Evolutionary conservation across 352 stramenopile species (phyloP).

Genomic region (Globisporangium okanoganense): DNA sequence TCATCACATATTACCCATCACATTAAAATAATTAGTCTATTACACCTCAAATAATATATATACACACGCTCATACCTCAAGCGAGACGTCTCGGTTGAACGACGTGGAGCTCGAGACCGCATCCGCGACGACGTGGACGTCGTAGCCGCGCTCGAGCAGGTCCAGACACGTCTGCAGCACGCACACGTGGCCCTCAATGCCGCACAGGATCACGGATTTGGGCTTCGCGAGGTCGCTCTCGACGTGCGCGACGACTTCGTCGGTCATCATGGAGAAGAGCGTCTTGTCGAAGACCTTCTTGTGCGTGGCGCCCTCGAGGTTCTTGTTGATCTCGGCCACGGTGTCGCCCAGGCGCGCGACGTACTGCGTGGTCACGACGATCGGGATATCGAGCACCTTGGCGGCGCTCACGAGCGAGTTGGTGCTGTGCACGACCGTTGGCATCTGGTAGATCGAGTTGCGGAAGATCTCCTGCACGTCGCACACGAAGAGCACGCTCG

Average conservation of each 20-base stretch:
- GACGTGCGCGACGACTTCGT: conserved; percentile 87
- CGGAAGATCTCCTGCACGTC: conserved; percentile 98
- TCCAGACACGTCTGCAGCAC: conserved; percentile 97
- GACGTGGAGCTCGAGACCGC: conserved; percentile 88
- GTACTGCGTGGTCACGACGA: conserved; percentile 97
- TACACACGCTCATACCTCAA: conserved; percentile 51
- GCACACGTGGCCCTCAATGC: conserved; percentile 96
- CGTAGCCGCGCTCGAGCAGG: conserved; percentile 93
- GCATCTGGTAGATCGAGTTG: conserved; percentile 90
- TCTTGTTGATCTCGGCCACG: conserved; percentile 66
- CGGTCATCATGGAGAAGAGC: conserved; percentile 97
- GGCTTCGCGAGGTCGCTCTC: conserved; percentile 33
- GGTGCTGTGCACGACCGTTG: conserved; percentile 86
- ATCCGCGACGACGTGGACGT: conserved; percentile 97
- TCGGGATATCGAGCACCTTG: conserved; percentile 88
- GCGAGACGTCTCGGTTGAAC: conserved; percentile 90
- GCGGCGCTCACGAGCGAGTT: conserved; percentile 68
- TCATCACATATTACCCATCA: background rate
- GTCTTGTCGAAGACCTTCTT: conserved; percentile 95
- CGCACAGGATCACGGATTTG: conserved; percentile 93
- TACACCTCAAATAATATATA: background rate
- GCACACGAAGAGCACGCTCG: conserved; percentile 92
- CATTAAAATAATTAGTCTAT: background rate
- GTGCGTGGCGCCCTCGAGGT: conserved; percentile 37
- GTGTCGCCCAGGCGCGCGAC: conserved; percentile 92